Evolutionary conservation across 495 filamentous ascomycete species (phyloP).

Genomic region (Friedmanniomyces simplex): DNA sequence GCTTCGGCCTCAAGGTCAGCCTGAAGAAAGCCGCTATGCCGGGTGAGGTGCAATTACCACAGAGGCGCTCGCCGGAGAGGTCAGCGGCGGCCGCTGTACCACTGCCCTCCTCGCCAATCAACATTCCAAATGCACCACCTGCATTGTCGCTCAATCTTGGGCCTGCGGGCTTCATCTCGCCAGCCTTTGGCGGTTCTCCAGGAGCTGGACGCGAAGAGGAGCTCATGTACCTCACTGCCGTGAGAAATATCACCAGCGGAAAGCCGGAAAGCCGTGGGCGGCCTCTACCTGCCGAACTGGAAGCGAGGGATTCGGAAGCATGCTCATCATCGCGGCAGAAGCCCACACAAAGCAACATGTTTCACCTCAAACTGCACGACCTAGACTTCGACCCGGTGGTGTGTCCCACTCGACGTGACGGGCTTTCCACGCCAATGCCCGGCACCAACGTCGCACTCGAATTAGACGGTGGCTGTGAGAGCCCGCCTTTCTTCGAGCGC

Average conservation of each 20-base stretch:
- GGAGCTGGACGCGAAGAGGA: neutral
- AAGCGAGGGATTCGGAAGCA: neutral
- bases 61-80: neutral
- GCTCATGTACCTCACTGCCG: neutral
- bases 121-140: conserved; percentile 7
- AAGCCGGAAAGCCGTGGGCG: neutral
- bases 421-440: conserved; percentile 11
- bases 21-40: neutral
- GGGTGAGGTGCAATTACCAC: neutral
- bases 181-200: neutral
- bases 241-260: neutral
- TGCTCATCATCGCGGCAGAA: neutral
- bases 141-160: conserved; percentile 9
- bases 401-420: neutral
- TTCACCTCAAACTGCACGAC: neutral
- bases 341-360: no score
- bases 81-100: neutral
- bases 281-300: neutral
- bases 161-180: neutral
- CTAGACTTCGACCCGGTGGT: neutral
- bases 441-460: conserved; percentile 7
- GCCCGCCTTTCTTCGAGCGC: conserved; percentile 6
- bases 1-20: neutral
- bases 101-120: conserved; percentile 7
- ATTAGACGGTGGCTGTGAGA: conserved; percentile 1